Conservation (phyloP, 129 eudicot species). For the Silybum marianum region DNA sequence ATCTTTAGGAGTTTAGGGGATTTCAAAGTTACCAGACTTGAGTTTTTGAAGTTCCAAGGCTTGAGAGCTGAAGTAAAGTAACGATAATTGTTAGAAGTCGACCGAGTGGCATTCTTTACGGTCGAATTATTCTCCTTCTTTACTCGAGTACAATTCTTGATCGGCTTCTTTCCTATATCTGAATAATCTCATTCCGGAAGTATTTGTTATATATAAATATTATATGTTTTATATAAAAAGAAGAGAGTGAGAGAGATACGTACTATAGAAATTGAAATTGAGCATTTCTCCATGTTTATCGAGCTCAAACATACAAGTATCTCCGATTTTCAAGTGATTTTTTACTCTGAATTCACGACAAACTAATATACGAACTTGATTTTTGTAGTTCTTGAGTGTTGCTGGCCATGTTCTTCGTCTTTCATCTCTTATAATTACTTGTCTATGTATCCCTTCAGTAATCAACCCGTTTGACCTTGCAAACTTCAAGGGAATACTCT, state of each 20-base stretch:
- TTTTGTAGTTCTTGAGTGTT: neutral
- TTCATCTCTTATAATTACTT: constrained; percentile 19
- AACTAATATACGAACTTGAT: neutral
- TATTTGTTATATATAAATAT: no score
- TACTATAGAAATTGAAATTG: constrained; percentile 25
- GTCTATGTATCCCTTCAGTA: neutral
- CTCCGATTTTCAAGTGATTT: constrained; percentile 20
- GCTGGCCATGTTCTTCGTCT: constrained; percentile 25
- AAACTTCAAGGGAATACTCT: constrained; percentile 20
- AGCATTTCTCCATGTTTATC: constrained; percentile 9
- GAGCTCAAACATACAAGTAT: constrained; percentile 25
- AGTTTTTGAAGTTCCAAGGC: constrained; percentile 9
- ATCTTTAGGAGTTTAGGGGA: neutral
- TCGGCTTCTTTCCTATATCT: constrained; percentile 4
- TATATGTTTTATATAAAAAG: neutral
- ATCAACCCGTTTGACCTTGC: constrained; percentile 32
- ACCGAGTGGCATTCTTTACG: neutral
- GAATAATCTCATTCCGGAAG: neutral
- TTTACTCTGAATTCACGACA: constrained; percentile 1
- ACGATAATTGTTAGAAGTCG: constrained; percentile 13
- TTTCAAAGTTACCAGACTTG: constrained; percentile 12
- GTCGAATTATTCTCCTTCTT: constrained; percentile 3
- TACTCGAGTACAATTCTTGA: constrained; percentile 5
- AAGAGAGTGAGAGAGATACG: neutral
- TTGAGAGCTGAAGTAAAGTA: constrained; percentile 24